These are phyloP conservation scores for Fusarium nodosum DNA, from an alignment of 2,329 filamentous ascomycete species.

Conservation along the genomic window DNA sequence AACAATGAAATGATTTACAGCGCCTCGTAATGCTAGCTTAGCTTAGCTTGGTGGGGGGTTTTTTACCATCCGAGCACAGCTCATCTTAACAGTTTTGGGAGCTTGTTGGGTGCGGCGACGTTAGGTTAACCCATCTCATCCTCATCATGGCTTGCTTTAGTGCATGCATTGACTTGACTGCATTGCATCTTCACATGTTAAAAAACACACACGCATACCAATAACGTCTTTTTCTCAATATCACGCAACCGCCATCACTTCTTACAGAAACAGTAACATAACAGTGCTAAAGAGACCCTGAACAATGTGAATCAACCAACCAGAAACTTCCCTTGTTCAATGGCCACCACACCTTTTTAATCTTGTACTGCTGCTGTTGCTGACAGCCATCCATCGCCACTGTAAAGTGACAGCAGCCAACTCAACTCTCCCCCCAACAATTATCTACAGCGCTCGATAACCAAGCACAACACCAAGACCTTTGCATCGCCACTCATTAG, in stretches of 20 bases:
- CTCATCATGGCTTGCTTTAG: constrained; percentile 18
- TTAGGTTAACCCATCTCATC: constrained; percentile 31
- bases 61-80: neutral
- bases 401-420: constrained; percentile 8
- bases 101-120: constrained; percentile 23
- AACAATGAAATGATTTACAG: constrained; percentile 21
- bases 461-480: constrained; percentile 32
- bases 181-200: constrained; percentile 23
- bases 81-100: constrained; percentile 26
- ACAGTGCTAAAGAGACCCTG: constrained; percentile 11
- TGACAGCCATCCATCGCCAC: constrained; percentile 27
- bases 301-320: constrained; percentile 26
- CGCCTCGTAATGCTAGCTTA: constrained; percentile 27
- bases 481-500: constrained; percentile 36
- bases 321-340: constrained; percentile 19
- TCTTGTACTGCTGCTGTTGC: neutral
- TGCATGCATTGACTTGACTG: neutral
- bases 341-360: constrained; percentile 18
- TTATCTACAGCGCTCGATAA: neutral
- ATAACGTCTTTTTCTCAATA: neutral
- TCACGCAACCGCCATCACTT: constrained; percentile 5
- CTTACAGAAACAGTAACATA: neutral
- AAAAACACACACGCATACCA: neutral
- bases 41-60: neutral
- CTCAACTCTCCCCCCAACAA: neutral